Base-by-base conservation (phyloP, 169 alveolate species). In the Plasmodium relictum region DNA sequence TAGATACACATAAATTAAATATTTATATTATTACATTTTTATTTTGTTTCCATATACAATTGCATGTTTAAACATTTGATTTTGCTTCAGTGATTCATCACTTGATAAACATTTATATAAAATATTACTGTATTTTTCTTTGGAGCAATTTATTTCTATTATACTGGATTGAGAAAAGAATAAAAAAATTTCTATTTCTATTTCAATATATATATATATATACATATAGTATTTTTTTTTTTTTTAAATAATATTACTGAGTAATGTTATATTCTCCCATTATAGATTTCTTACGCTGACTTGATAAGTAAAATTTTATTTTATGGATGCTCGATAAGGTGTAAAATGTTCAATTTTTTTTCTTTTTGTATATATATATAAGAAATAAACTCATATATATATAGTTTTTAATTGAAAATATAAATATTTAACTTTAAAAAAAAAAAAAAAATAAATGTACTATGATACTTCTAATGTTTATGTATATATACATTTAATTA, bases 61-160 rank as follows among this genome's bases (percentile, higher is more conserved):
- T 68, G 63, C 62, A 48, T 39, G 61, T 50, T 62, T 76, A 72
- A 62, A 83, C 91, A 83, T 68, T 54, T 31, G 63, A 69, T 69
- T 68, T 37, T 83, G 80, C 62, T 83, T 83, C 24, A 83, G 56
- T 18, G 91, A 83, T 16, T 83, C 91, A 45, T 83, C 91, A 48
- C 86, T 83, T 39, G 58, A 52, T 45, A 83, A 83, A 44, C 91
- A 83, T 6, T 83, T 83, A 62, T 24, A 45, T 62, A 83, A 83
- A 83, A 69, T 69, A 52, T 45, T 58, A 45, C 91, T 83, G 59
- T 83, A 45, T 42, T 69, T 66, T 54, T 83, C 91, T 37, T 71
- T 52, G 18, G 37, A 71, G 59, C 91, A 83, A 44, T 83, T 66
- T 7, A 83, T 69, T 83, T 83, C 86, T 48, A 83, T 83, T 68